A percentile compares a stretch with the other conserved stretches of the same genome.
phyloP scores from a whole-genome alignment of 345 rosid genomes.

The Eucalyptus coolabah region DNA sequence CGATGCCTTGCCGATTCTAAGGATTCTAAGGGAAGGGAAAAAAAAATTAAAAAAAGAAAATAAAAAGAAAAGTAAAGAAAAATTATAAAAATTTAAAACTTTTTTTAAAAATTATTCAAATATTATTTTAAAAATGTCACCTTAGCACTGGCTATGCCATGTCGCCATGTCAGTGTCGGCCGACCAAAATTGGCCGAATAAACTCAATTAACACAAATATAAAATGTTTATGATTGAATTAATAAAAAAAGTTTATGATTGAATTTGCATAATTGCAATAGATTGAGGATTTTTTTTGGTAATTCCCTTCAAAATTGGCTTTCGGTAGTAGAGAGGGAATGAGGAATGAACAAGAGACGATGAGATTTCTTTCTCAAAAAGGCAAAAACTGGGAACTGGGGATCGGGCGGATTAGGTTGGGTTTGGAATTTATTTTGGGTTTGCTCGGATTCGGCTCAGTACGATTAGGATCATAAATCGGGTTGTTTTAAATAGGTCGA shows the following conservation, averaged over 20 bases:
- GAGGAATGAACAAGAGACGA: not conserved
- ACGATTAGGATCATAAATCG: not conserved
- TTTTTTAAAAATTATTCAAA: too few relatives aligned
- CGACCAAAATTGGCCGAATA: rapidly evolving
- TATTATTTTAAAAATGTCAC: too few relatives aligned
- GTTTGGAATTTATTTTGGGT: not conserved
- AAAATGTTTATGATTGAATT: too few relatives aligned
- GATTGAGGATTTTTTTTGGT: rapidly evolving
- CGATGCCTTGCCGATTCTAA: rapidly evolving
- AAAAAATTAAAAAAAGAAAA: too few relatives aligned
- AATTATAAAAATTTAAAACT: too few relatives aligned
- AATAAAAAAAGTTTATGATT: rapidly evolving
- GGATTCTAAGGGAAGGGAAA: too few relatives aligned
- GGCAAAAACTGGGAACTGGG: not conserved
- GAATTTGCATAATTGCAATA: rapidly evolving
- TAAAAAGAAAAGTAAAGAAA: rapidly evolving
- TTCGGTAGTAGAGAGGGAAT: not conserved
- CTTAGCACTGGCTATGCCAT: rapidly evolving
- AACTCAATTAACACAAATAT: too few relatives aligned
- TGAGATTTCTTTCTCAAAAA: not conserved
- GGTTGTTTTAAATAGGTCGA: not conserved
- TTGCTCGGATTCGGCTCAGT: not conserved
- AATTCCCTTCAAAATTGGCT: not conserved
- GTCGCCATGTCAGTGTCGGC: rapidly evolving
- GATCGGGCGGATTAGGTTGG: not conserved